phyloP scores from a whole-genome alignment of 768 basidiomycete species.

The Mycena venus region DNA sequence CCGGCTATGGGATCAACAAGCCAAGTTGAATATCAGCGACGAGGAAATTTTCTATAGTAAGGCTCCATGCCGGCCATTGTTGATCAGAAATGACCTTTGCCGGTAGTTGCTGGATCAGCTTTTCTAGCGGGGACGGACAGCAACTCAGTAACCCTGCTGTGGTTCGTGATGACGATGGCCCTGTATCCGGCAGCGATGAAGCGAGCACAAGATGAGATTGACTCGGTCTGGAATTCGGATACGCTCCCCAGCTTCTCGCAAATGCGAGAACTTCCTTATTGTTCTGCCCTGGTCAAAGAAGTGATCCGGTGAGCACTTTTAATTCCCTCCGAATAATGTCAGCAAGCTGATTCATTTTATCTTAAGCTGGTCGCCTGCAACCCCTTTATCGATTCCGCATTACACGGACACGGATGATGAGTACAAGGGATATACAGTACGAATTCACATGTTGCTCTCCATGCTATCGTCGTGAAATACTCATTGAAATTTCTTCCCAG shows the following conservation, averaged over 20 bases:
- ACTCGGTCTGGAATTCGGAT: neutral
- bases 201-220: neutral
- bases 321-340: too few species aligned
- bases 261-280: neutral
- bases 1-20: neutral
- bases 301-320: neutral
- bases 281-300: neutral
- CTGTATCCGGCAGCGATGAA: neutral
- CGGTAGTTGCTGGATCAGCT: neutral
- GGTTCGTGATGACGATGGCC: slow-evolving; percentile 12
- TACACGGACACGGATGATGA: neutral
- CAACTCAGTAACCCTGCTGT: neutral
- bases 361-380: neutral
- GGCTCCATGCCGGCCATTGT: neutral
- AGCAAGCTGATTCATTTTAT: neutral
- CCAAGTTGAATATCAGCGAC: neutral
- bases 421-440: too few species aligned
- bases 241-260: neutral
- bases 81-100: neutral
- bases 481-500: neutral
- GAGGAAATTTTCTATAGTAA: slow-evolving; percentile 1
- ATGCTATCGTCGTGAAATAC: too few species aligned
- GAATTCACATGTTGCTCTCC: neutral
- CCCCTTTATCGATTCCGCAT: neutral
- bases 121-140: neutral